phyloP scores from a whole-genome alignment of 2,329 filamentous ascomycete species.

The Cryphonectria japonica region DNA sequence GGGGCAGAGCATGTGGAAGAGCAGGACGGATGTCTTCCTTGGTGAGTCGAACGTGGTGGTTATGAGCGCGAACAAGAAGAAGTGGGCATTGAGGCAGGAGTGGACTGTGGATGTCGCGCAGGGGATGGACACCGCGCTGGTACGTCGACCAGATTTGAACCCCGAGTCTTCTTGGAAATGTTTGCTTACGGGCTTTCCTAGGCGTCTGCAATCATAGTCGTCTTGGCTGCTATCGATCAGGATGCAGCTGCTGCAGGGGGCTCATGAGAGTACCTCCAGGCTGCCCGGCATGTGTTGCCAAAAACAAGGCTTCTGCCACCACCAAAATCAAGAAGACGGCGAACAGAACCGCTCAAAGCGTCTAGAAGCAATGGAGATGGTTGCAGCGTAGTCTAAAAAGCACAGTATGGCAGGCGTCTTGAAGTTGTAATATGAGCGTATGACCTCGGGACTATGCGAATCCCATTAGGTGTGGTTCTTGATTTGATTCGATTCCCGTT shows the following conservation, averaged over 20 bases:
- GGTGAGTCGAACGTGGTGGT: background rate
- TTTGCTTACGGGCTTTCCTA: background rate
- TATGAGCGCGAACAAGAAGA: background rate
- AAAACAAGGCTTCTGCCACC: background rate
- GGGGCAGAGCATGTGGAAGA: background rate
- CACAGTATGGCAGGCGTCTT: no score
- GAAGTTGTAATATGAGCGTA: no score
- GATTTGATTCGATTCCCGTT: no score
- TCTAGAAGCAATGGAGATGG: no score
- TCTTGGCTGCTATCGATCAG: background rate
- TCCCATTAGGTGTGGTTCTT: no score
- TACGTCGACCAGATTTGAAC: background rate
- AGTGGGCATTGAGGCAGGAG: background rate
- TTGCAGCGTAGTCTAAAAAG: no score
- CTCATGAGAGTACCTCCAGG: background rate
- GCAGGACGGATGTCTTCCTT: background rate
- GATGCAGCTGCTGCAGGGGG: background rate
- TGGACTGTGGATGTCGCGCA: background rate
- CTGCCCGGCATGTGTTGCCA: background rate
- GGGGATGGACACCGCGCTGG: conserved; percentile 1
- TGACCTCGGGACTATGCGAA: no score
- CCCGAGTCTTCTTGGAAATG: background rate
- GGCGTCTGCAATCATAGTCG: conserved; percentile 6
- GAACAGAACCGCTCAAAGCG: no score
- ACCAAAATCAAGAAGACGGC: no score